Conservation (phyloP, 129 eudicot species). For the Escallonia herrerae region DNA sequence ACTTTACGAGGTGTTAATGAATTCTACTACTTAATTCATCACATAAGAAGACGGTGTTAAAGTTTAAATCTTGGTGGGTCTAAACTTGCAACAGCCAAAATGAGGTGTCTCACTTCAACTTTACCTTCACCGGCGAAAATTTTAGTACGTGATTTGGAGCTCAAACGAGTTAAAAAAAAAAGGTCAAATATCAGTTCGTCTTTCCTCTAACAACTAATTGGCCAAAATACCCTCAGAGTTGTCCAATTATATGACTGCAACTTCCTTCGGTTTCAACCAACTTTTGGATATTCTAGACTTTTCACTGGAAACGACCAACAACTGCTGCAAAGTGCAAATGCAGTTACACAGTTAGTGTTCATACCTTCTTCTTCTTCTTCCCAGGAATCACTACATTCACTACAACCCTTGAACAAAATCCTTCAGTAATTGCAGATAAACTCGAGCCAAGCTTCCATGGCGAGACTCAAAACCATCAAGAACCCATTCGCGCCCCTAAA, state of each 20-base stretch:
- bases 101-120: no score
- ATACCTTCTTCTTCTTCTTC: background rate
- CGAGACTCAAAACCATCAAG: conserved; percentile 39
- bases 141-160: no score
- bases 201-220: no score
- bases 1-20: no score
- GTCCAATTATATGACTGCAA: background rate
- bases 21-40: no score
- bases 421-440: background rate
- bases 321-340: background rate
- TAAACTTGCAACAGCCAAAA: no score
- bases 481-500: conserved; percentile 24
- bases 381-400: background rate
- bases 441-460: conserved; percentile 28
- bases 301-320: background rate
- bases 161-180: no score
- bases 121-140: no score
- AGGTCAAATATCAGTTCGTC: no score
- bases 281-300: background rate
- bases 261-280: background rate
- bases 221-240: conserved; percentile 1
- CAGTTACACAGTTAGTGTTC: conserved; percentile 12
- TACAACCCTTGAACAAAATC: background rate
- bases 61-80: no score
- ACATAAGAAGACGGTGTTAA: no score